These are phyloP conservation scores for Escovopsis sp. DNA, from an alignment of 2,329 filamentous ascomycete genomes.

Conservation along the genomic window DNA sequence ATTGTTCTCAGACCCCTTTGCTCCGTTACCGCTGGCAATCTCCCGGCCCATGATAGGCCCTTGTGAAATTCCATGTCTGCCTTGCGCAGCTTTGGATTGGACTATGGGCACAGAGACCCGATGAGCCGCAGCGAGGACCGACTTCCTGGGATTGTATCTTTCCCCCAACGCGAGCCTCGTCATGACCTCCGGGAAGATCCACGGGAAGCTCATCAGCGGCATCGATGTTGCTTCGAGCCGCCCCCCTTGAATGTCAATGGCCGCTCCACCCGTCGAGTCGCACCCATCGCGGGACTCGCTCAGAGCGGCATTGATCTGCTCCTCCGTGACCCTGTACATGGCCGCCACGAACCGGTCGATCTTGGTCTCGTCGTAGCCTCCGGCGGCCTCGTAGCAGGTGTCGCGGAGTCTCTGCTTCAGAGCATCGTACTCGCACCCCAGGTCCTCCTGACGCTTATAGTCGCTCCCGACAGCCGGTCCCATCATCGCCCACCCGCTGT, in stretches of 20 bases:
- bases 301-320: constrained; percentile 49
- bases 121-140: constrained; percentile 6
- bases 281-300: constrained; percentile 22
- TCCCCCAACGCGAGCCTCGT: constrained; percentile 17
- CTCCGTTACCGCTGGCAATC: too few species aligned
- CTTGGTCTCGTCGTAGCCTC: constrained; percentile 38
- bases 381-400: constrained; percentile 50
- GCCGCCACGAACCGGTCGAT: constrained; percentile 65
- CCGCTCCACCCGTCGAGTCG: constrained; percentile 19
- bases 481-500: constrained; percentile 68
- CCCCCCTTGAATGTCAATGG: constrained; percentile 9
- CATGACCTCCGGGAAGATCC: constrained; percentile 61
- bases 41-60: too few species aligned
- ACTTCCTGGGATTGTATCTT: constrained; percentile 11
- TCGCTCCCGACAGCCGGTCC: constrained; percentile 59
- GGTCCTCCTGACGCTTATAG: constrained; percentile 77
- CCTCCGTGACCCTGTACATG: constrained; percentile 73
- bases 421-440: constrained; percentile 50
- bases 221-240: constrained; percentile 31
- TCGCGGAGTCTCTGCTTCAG: constrained; percentile 57
- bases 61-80: too few species aligned
- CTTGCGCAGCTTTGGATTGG: background rate
- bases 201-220: constrained; percentile 87
- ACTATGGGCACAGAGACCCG: background rate
- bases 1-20: too few species aligned